Evolutionary conservation across 306 rosid species (phyloP).

Genomic region (Ziziphus jujuba): DNA sequence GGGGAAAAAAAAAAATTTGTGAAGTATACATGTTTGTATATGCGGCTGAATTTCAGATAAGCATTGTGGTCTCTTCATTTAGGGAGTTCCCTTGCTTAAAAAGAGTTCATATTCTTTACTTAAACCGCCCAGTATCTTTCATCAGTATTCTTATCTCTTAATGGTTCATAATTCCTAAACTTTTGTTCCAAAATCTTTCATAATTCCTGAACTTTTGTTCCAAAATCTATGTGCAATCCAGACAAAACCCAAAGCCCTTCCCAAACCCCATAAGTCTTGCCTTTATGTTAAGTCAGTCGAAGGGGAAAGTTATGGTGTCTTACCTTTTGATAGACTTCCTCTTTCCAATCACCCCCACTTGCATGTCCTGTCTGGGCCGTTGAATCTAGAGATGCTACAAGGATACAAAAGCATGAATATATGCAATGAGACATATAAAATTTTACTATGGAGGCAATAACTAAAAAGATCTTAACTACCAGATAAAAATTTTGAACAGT

Average conservation of each 20-base stretch:
- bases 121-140: too few species aligned
- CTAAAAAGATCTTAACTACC: slow-evolving; percentile 3
- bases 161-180: too few species aligned
- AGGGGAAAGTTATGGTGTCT: slow-evolving; percentile 9
- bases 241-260: neutral
- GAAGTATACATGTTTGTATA: neutral
- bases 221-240: too few species aligned
- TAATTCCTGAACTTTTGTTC: too few species aligned
- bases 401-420: slow-evolving; percentile 19
- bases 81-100: too few species aligned
- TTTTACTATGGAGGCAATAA: neutral
- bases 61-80: too few species aligned
- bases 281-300: too few species aligned
- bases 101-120: too few species aligned
- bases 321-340: slow-evolving; percentile 82
- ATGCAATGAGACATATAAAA: slow-evolving; percentile 12
- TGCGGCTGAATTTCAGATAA: too few species aligned
- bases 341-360: slow-evolving; percentile 81
- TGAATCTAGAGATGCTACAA: slow-evolving; percentile 79
- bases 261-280: too few species aligned
- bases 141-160: too few species aligned
- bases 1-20: neutral
- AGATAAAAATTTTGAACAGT: neutral
- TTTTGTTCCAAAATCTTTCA: too few species aligned
- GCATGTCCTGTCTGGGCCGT: slow-evolving; percentile 65